Percentiles rank a stretch among this genome's conserved stretches.
Evolutionary conservation across 2,329 filamentous ascomycete genomes (phyloP).

Genomic region (Ustulina deusta): DNA sequence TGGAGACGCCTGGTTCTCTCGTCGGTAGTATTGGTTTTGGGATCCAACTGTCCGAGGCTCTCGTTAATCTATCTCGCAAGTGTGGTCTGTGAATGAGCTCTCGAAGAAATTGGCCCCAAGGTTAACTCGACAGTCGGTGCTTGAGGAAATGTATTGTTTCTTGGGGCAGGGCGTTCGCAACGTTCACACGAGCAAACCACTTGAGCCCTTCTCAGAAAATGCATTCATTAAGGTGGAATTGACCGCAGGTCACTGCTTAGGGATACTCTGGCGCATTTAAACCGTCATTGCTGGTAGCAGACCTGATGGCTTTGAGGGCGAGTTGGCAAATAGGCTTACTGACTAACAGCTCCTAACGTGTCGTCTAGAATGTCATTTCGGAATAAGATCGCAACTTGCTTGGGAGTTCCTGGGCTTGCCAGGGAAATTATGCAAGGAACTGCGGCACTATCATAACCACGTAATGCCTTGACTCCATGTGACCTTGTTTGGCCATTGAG

Average conservation of each 20-base stretch:
- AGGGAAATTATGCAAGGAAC: no score
- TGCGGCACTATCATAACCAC: no score
- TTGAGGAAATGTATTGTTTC: not conserved
- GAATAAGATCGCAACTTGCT: no score
- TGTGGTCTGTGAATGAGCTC: constrained; percentile 4
- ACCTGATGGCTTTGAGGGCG: not conserved
- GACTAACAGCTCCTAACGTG: constrained; percentile 10
- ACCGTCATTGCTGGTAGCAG: constrained; percentile 1
- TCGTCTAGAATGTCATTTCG: not conserved
- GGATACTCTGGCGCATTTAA: constrained; percentile 22
- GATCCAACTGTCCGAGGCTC: constrained; percentile 17
- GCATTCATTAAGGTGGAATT: constrained; percentile 9
- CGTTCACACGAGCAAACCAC: not conserved
- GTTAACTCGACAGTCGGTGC: constrained; percentile 1
- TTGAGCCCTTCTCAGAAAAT: not conserved
- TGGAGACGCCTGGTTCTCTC: constrained; percentile 23
- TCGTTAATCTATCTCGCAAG: not conserved
- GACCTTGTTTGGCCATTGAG: no score
- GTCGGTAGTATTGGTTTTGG: constrained; percentile 22
- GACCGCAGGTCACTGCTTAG: constrained; percentile 15
- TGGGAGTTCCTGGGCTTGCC: no score
- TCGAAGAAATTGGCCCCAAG: not conserved
- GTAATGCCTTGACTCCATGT: no score
- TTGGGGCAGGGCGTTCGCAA: not conserved
- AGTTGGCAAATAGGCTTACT: constrained; percentile 12